Conservation (phyloP, 805 yeast species). For the Candida chilensis region DNA sequence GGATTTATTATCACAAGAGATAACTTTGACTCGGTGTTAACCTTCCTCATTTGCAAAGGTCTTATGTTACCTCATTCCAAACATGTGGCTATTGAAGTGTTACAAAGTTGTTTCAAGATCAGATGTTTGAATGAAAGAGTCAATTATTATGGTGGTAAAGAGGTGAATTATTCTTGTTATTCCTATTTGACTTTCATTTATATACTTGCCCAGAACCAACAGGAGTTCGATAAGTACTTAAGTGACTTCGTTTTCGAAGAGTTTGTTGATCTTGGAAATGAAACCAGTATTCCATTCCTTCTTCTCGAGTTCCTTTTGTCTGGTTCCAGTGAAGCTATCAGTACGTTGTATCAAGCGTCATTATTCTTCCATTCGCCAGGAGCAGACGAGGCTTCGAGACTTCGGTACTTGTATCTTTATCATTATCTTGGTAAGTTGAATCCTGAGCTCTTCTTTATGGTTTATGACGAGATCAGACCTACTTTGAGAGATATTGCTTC, state of each 20-base stretch:
- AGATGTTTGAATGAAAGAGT: conserved; percentile 29
- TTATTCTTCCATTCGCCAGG: conserved; percentile 2
- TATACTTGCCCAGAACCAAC: no score
- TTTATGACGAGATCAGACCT: conserved; percentile 4
- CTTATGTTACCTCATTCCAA: conserved; percentile 48
- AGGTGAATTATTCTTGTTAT: no score
- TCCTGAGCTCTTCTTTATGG: conserved; percentile 7
- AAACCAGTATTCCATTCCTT: no score
- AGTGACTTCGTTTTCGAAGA: no score
- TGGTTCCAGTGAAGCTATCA: conserved; percentile 4
- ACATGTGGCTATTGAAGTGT: conserved; percentile 33
- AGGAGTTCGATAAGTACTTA: no score
- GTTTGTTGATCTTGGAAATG: no score
- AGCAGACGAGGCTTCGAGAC: conserved; percentile 4
- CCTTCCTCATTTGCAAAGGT: conserved; percentile 45
- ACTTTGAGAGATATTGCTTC: conserved; percentile 3
- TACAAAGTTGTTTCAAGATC: conserved; percentile 31
- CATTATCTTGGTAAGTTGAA: conserved; percentile 2
- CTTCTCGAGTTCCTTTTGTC: no score
- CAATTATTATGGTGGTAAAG: no score
- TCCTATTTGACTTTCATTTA: no score
- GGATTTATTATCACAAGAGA: conserved; percentile 25
- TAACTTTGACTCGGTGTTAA: conserved; percentile 43
- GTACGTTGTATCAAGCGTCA: conserved; percentile 3
- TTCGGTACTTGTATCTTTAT: conserved; percentile 4